These are phyloP conservation scores for Ogataea minuta DNA, from an alignment of 805 yeast species.

Conservation along the genomic window DNA sequence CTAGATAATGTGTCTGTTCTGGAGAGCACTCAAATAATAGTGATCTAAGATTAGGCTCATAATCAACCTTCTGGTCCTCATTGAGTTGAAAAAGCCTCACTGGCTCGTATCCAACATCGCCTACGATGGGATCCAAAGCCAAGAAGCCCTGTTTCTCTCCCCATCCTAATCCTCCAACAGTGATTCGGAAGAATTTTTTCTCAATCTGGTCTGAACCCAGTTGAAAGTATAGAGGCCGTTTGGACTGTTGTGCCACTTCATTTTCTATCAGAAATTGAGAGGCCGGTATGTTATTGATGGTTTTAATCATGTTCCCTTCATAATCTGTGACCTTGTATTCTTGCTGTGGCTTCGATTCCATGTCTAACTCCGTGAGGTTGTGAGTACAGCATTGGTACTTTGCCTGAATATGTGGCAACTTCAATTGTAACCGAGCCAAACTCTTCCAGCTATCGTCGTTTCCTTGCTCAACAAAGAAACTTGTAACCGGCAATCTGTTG, in stretches of 20 bases:
- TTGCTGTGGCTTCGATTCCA: slow-evolving; percentile 9
- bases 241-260: slow-evolving; percentile 30
- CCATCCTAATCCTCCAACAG: slow-evolving; percentile 80
- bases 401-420: slow-evolving; percentile 1
- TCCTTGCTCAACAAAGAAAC: slow-evolving; percentile 21
- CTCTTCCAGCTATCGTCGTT: slow-evolving; percentile 17
- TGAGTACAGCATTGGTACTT: slow-evolving; percentile 3
- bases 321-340: slow-evolving; percentile 45
- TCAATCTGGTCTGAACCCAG: slow-evolving; percentile 8
- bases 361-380: slow-evolving; percentile 13
- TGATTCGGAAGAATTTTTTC: slow-evolving; percentile 45
- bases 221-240: slow-evolving; percentile 25
- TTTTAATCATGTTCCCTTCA: slow-evolving; percentile 58
- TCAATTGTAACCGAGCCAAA: slow-evolving; percentile 7
- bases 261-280: slow-evolving; percentile 52
- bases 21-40: slow-evolving; percentile 27
- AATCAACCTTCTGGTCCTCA: slow-evolving; percentile 3
- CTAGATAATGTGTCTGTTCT: background rate
- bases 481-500: slow-evolving; percentile 25
- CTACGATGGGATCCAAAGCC: slow-evolving; percentile 62
- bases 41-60: background rate
- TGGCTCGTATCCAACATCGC: slow-evolving; percentile 20
- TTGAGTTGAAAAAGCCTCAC: slow-evolving; percentile 24
- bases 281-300: slow-evolving; percentile 55
- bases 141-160: slow-evolving; percentile 64